Base-by-base conservation (phyloP, 2,329 filamentous ascomycete species). In the Fusarium pseudoanthophilum region DNA sequence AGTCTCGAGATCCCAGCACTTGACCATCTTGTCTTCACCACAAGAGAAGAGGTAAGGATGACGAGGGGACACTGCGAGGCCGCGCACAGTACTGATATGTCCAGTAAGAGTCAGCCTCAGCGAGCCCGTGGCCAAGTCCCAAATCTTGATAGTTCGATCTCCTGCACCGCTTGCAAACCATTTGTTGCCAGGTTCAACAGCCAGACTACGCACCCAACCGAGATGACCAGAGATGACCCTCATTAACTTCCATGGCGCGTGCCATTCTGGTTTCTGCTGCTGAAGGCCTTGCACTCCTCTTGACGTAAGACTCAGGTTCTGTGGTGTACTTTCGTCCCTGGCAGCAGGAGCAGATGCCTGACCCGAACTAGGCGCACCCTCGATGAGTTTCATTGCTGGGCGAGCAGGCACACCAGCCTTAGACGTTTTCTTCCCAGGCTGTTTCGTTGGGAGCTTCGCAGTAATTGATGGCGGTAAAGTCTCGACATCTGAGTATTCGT, bases 1-100 rank as follows among this genome's bases (percentile, higher is more conserved):
- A n/a, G 95, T 98, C 83, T 99, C 96, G 74, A 99, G 85, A 85
- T 99, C 96, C 96, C 96, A 99, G 84, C 96, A 99, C 84, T 99
- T 99, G 71, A 99, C 96, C 95, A 98, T 98, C 86, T 99, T 99
- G 82, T 99, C 96, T 83, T 99, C 96, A 66, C 94, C 97, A 79
- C 96, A 99, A 16, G 95, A 97, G 83, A 99, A 99, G 15, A 99
- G 88, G 80, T 99, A 99, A 0, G 96, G 97, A 83, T 99, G 96
- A 52, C 96, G 88, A 21, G 95, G 93, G 26, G 94, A 97, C 13
- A 99, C 94, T 0, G 95, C 96, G 53, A 99, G 88, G 5, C 96
- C 96, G 60, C 95, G 91, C 2, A 98, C 95, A 9, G 94, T 97
- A 55, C 94, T 97, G 78, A 97, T 98, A 83, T 98, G 95, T 40